These are phyloP conservation scores for Tolypocladium paradoxum DNA, from an alignment of 2,329 filamentous ascomycete genomes.

Conservation along the genomic window DNA sequence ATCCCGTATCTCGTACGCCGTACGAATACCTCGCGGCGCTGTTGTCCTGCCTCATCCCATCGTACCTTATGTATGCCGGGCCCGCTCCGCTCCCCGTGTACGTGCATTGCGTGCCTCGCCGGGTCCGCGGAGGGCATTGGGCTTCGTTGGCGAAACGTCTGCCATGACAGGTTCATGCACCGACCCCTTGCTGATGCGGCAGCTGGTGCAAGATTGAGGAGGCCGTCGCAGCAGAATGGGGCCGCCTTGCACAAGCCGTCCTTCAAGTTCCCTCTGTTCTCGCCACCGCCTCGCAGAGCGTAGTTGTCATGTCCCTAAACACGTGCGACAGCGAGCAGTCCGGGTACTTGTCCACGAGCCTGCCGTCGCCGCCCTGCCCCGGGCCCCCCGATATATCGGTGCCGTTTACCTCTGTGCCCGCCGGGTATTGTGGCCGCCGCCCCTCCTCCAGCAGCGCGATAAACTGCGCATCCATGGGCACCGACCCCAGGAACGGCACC, in stretches of 20 bases:
- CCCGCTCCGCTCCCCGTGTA: background rate
- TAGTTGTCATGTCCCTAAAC: slow-evolving; percentile 52
- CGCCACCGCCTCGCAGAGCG: background rate
- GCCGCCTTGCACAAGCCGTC: background rate
- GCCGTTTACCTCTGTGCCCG: slow-evolving; percentile 53
- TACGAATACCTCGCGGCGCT: no score
- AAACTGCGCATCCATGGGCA: slow-evolving; percentile 91
- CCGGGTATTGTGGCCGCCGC: slow-evolving; percentile 53
- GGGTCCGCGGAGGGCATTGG: background rate
- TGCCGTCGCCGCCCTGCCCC: slow-evolving; percentile 4
- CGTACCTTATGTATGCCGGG: no score
- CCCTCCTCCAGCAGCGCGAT: slow-evolving; percentile 75
- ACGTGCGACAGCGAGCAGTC: slow-evolving; percentile 59
- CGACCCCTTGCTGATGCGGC: background rate
- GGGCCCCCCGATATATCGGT: slow-evolving; percentile 30
- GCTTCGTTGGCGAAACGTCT: background rate
- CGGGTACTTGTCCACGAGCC: slow-evolving; percentile 60
- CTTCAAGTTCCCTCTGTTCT: background rate
- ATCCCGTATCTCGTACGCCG: no score
- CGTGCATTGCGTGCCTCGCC: background rate
- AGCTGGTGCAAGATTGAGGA: no score
- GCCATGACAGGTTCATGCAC: background rate
- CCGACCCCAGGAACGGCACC: slow-evolving; percentile 72
- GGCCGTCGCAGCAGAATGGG: no score
- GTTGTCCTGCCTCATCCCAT: no score